Evolutionary conservation across 768 basidiomycete species (phyloP), one percentile per base, ranked within the genome.

Genomic region (Lentinula guzmanii): DNA sequence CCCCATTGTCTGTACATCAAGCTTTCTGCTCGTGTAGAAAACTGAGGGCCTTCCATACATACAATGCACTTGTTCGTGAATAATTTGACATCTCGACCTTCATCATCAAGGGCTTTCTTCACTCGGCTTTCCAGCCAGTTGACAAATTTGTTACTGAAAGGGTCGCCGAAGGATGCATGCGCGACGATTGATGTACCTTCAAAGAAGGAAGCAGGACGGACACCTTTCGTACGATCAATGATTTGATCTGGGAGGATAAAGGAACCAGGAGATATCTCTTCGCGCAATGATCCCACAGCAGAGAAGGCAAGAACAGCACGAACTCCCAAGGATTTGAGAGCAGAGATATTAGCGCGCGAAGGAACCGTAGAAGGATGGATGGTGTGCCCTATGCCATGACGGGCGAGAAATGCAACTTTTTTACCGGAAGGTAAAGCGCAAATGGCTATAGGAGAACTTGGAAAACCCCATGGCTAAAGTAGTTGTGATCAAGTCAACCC

Each of bases 11-110:
- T 82, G 73, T 98, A 97, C 95, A 97, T 94, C 68, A 83, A 68
- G 69, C 92, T 95, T 82, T 99, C 96, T 16, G 96, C 96, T 41
- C 96, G 79, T n/a, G 96, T 99, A 60, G 94, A 96, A 79, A 99
- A 99, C 74, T 95, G 94, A 35, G 91, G 91, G 53, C 95, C 95
- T 71, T 98, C 95, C 93, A 98, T 98, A 70, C 93, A 95, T 52
- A 98, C 89, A 61, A 98, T 84, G 18, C 86, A 89, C 79, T 89
- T 94, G 33, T 85, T 89, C 56, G 83, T 86, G 73, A 94, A 92
- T 59, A 98, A 73, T 74, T 83, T 76, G 41, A 88, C 85, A 1
- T 79, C 82, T 9, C 79, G 72, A 1, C 86, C 87, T 39, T 86
- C 80, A 33, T 75, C 75, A 5, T 76, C 81, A 58, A 95, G 72